Conservation (phyloP, 805 yeast species). For the Cyberlindnera bimundalis region DNA sequence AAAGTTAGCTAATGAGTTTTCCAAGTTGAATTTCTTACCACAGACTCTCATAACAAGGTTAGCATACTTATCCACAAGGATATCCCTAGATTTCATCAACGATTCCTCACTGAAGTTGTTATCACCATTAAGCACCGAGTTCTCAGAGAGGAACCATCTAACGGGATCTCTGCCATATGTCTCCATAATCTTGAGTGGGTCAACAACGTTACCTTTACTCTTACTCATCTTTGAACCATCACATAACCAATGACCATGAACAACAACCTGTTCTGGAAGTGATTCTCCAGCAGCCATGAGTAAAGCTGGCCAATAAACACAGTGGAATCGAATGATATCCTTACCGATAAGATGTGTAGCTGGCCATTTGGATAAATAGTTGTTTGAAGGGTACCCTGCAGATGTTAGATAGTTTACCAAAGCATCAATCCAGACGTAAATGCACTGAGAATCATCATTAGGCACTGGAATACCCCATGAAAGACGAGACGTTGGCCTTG, state of each 20-base stretch:
- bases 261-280: constrained; percentile 71
- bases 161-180: constrained; percentile 70
- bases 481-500: constrained; percentile 75
- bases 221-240: constrained; percentile 93
- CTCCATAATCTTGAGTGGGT: constrained; percentile 66
- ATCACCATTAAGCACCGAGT: constrained; percentile 72
- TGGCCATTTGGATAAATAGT: constrained; percentile 19
- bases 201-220: constrained; percentile 89
- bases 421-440: constrained; percentile 98
- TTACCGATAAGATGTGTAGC: constrained; percentile 82
- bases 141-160: constrained; percentile 72
- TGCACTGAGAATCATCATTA: constrained; percentile 65
- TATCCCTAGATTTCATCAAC: constrained; percentile 51
- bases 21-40: constrained; percentile 61
- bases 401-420: constrained; percentile 79
- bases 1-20: constrained; percentile 35
- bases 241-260: constrained; percentile 93
- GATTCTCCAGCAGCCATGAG: constrained; percentile 76
- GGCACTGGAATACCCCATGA: constrained; percentile 94
- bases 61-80: constrained; percentile 77
- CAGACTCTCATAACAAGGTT: constrained; percentile 74
- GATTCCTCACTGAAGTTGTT: constrained; percentile 69
- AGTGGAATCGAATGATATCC: constrained; percentile 85
- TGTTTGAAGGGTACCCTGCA: constrained; percentile 49
- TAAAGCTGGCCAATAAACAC: constrained; percentile 92